phyloP scores from a whole-genome alignment of 306 rosid species.

The Abrus pulchellus region DNA sequence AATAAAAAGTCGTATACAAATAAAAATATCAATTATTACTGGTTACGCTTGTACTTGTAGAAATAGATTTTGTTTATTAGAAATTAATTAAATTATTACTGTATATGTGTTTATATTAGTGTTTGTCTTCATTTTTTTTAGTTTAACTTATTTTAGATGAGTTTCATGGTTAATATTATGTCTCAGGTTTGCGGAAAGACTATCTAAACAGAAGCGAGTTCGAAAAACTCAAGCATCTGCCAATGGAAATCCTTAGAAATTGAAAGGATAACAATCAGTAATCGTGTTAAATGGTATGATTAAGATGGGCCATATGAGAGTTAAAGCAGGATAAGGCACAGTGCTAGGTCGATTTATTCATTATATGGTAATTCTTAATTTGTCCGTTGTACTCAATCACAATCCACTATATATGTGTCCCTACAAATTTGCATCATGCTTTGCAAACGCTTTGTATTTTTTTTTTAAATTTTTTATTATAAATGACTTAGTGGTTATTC shows the following conservation, averaged over 20 bases:
- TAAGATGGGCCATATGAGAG: no score
- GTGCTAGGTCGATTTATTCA: no score
- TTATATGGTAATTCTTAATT: background rate
- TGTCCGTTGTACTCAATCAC: background rate
- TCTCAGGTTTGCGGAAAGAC: conserved; percentile 61
- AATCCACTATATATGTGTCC: background rate
- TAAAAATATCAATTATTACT: no score
- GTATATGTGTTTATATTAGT: no score
- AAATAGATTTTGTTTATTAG: no score
- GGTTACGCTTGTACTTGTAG: no score
- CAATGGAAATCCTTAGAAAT: conserved; percentile 33
- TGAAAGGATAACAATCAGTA: background rate
- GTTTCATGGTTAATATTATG: background rate
- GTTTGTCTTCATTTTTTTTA: background rate
- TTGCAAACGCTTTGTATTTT: background rate
- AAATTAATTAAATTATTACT: no score
- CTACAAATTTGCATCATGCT: background rate
- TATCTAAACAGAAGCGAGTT: conserved; percentile 61
- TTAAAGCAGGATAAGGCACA: no score
- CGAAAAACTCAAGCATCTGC: conserved; percentile 47
- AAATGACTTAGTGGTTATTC: no score
- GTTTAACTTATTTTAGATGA: background rate
- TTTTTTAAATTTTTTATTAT: background rate
- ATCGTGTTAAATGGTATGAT: no score
- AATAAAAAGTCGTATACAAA: no score